Evolutionary conservation across 495 filamentous ascomycete species (phyloP).

Genomic region (Trichoderma erinaceum): DNA sequence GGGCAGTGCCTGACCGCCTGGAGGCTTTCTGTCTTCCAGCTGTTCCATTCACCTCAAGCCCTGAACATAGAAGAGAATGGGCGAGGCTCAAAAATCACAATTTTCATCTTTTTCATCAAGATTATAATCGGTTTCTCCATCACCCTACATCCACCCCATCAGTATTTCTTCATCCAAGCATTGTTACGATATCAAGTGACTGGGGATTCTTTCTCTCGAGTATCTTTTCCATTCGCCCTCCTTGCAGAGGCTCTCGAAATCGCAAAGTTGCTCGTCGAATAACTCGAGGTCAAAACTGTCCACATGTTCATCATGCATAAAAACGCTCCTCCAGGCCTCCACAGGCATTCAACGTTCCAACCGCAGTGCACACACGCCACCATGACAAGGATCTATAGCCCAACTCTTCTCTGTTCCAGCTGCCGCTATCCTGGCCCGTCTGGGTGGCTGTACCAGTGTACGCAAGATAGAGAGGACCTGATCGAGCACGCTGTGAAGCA

Average conservation of each 20-base stretch:
- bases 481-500: conserved; percentile 22
- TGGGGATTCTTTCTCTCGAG: neutral
- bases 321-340: conserved; percentile 16
- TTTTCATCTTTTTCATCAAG: neutral
- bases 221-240: neutral
- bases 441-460: conserved; percentile 65
- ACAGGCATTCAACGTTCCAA: conserved; percentile 20
- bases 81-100: neutral
- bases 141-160: neutral
- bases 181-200: neutral
- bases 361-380: conserved; percentile 52
- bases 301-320: neutral
- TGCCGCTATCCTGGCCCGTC: conserved; percentile 44
- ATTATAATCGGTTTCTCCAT: neutral
- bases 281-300: neutral
- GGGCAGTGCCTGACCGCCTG: neutral
- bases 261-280: neutral
- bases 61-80: neutral
- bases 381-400: conserved; percentile 51
- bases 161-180: conserved; percentile 7
- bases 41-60: neutral
- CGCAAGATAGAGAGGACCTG: conserved; percentile 46
- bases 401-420: conserved; percentile 38
- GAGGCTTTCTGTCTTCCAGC: neutral
- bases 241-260: neutral